These are phyloP conservation scores for Cylindrotheca fusiformis DNA, from an alignment of 108 stramenopile species.

Conservation along the genomic window DNA sequence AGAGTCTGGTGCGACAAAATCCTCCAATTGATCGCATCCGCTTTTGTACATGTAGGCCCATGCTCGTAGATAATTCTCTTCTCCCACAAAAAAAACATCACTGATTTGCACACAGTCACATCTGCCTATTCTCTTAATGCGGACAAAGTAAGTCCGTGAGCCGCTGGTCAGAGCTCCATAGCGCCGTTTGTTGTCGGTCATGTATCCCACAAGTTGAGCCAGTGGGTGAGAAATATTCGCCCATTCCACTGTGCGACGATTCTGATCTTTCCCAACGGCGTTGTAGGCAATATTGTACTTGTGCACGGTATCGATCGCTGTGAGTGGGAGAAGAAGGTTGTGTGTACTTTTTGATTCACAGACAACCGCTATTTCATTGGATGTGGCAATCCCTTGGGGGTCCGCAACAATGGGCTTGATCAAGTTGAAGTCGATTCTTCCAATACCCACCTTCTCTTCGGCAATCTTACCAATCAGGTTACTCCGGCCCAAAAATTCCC, in stretches of 20 bases:
- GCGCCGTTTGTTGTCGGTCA: conserved; percentile 3
- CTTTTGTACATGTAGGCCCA: not conserved
- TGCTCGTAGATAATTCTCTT: not conserved
- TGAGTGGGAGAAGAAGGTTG: not conserved
- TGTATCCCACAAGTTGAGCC: not conserved
- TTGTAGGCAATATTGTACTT: not conserved
- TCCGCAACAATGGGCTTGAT: not conserved
- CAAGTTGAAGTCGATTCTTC: not conserved
- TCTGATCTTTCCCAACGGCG: not conserved
- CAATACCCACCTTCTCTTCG: too few relatives aligned
- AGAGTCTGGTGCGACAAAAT: not conserved
- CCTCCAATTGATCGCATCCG: not conserved
- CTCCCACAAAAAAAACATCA: not conserved
- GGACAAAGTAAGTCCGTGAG: not conserved
- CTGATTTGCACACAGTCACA: too few relatives aligned
- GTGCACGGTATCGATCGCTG: not conserved
- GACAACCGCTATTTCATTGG: not conserved
- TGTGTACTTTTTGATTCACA: not conserved
- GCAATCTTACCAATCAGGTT: too few relatives aligned
- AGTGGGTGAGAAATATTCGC: not conserved
- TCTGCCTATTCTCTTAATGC: too few relatives aligned
- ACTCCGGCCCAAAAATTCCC: too few relatives aligned
- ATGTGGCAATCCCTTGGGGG: not conserved
- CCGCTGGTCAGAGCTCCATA: not conserved
- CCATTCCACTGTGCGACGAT: not conserved